phyloP scores from a whole-genome alignment of 768 basidiomycete species.

The Tylopilus sp. region DNA sequence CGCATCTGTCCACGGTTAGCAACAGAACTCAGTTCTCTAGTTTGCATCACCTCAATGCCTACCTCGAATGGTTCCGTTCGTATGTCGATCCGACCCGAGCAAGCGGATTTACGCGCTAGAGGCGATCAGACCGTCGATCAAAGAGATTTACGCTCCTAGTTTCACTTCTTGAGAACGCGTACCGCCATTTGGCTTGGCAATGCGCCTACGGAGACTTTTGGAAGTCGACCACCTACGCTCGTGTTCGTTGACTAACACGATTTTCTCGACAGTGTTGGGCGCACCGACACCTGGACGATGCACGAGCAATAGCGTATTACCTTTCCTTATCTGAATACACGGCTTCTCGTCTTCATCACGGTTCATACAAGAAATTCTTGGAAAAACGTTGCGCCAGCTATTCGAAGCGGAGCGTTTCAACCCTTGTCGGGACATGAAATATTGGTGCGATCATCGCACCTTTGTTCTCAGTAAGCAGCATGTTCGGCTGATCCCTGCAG shows the following conservation, averaged over 20 bases:
- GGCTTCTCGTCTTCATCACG: no score
- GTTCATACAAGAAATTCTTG: no score
- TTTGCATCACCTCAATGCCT: background rate
- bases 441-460: background rate
- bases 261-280: no score
- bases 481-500: background rate
- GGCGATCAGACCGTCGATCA: constrained; percentile 15
- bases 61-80: background rate
- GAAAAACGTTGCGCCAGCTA: background rate
- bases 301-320: background rate
- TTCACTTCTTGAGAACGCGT: background rate
- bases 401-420: constrained; percentile 12
- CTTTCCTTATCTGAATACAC: background rate
- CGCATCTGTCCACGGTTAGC: background rate
- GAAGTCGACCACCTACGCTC: background rate
- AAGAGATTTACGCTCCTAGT: background rate
- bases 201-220: background rate
- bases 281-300: background rate
- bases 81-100: background rate
- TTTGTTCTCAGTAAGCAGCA: background rate
- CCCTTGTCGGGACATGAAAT: constrained; percentile 18
- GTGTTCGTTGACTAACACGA: no score
- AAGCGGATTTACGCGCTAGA: constrained; percentile 4
- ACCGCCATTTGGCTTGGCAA: background rate
- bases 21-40: background rate